Conservation (phyloP, 2,329 filamentous ascomycete genomes). For the Colletotrichum sp. region DNA sequence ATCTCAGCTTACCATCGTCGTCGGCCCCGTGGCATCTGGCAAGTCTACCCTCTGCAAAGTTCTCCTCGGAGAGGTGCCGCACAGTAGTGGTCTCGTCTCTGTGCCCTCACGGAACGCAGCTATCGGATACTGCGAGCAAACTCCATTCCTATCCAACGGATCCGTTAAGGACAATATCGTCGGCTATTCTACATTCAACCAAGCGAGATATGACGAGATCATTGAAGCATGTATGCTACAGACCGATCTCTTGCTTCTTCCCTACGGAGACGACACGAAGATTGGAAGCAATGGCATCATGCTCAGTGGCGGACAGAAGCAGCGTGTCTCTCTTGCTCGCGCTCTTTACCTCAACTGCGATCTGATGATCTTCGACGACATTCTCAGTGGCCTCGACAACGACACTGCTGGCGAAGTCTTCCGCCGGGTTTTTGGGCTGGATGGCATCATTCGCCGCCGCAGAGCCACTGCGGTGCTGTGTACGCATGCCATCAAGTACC, state of each 20-base stretch:
- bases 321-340: constrained; percentile 29
- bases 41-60: constrained; percentile 46
- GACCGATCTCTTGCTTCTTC: constrained; percentile 25
- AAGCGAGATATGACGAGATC: constrained; percentile 22
- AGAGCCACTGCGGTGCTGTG: constrained; percentile 21
- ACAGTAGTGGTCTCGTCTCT: constrained; percentile 21
- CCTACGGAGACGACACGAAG: constrained; percentile 32
- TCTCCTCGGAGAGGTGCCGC: constrained; percentile 33
- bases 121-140: constrained; percentile 38
- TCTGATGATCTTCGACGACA: constrained; percentile 36
- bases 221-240: constrained; percentile 23
- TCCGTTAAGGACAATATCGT: constrained; percentile 29
- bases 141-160: constrained; percentile 26
- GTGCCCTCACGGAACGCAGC: constrained; percentile 15
- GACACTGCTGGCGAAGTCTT: constrained; percentile 41
- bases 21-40: constrained; percentile 44
- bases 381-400: constrained; percentile 35
- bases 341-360: constrained; percentile 26
- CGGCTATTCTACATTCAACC: constrained; percentile 22
- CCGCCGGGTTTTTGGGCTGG: constrained; percentile 31
- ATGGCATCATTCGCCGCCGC: constrained; percentile 26
- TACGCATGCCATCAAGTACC: constrained; percentile 34
- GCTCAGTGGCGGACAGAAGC: constrained; percentile 38
- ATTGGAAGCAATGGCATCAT: constrained; percentile 37
- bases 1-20: constrained; percentile 38